Base-by-base conservation (phyloP, 345 rosid species). In the Sisymbrium altissimum region DNA sequence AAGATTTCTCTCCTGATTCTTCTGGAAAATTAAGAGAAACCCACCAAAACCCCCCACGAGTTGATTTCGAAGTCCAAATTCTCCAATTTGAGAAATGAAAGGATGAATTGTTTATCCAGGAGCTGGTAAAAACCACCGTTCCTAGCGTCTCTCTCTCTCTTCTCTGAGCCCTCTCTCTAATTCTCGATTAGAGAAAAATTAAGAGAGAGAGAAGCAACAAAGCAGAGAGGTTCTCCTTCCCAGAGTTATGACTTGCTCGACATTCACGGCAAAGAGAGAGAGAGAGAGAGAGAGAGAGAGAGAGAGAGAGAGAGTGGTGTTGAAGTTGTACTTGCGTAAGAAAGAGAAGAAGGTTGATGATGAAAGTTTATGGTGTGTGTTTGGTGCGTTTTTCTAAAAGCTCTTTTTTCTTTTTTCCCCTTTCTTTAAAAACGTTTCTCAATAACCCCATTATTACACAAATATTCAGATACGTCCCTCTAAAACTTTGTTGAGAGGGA, bases 1-100 rank as follows among this genome's bases (percentile, higher is more conserved):
- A 38, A 70, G 56, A 45, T 39, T 18, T 70, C 13, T 52, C 38
- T 35, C n/a, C 18, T 12, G 35, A 52, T 9, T 52, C 70, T 9
- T 52, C 70, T 35, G 58, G 13, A 46, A 70, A 81, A 50, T 10
- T 60, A 7, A 55, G 32, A 56, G 67, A 71, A 71, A 70, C 74
- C 86, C 84, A 72, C 66, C 66, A 76, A 78, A 70, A 71, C 75
- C 82, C 83, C 75, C 82, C 83, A 76, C 74, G 33, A 83, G 69
- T 52, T 72, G n/a, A 67, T 75, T 59, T 63, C 58, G 18, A 71
- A 40, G 58, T 13, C 21, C 55, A 49, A 49, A 27, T 49, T 49
- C 30, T 29, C 68, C 66, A 56, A 73, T 66, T 62, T 6, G 7
- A 59, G 48, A n/a, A 35, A 48, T 35, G 36, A 23, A 23, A n/a